Conservation (phyloP, 441 rosid genomes). For the Lepidium campestre region DNA sequence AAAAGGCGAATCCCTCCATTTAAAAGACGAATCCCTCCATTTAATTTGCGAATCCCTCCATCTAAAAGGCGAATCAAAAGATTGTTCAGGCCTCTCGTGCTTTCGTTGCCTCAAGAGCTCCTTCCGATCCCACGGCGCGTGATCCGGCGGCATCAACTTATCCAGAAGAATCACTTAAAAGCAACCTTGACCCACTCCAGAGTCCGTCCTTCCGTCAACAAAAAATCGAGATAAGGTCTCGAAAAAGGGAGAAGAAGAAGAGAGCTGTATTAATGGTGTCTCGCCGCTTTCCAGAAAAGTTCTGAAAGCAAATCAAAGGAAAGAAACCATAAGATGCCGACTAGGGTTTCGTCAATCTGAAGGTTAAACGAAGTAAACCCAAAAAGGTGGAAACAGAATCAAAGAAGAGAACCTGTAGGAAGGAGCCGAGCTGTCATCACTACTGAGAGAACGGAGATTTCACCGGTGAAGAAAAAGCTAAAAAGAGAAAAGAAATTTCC, state of each 20-base stretch:
- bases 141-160: slow-evolving; percentile 90
- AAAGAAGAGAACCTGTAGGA: slow-evolving; percentile 8
- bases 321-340: not conserved
- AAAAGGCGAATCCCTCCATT: slow-evolving; percentile 69
- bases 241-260: not conserved
- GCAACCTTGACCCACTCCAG: slow-evolving; percentile 33
- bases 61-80: slow-evolving; percentile 49
- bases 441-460: slow-evolving; percentile 21
- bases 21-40: slow-evolving; percentile 64
- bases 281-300: not conserved
- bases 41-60: slow-evolving; percentile 77
- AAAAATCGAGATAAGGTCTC: not conserved
- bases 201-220: slow-evolving; percentile 10
- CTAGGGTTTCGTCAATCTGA: slow-evolving; percentile 21
- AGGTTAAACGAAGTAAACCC: not conserved
- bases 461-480: slow-evolving; percentile 13
- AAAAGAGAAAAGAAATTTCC: slow-evolving; percentile 18
- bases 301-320: slow-evolving; percentile 7
- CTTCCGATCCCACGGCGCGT: slow-evolving; percentile 87
- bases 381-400: not conserved
- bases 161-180: slow-evolving; percentile 37
- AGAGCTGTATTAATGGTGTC: slow-evolving; percentile 16
- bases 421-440: slow-evolving; percentile 22
- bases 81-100: slow-evolving; percentile 70
- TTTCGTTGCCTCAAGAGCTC: slow-evolving; percentile 84